phyloP scores from a whole-genome alignment of 2,329 filamentous ascomycete species.

The Talaromyces sp. region DNA sequence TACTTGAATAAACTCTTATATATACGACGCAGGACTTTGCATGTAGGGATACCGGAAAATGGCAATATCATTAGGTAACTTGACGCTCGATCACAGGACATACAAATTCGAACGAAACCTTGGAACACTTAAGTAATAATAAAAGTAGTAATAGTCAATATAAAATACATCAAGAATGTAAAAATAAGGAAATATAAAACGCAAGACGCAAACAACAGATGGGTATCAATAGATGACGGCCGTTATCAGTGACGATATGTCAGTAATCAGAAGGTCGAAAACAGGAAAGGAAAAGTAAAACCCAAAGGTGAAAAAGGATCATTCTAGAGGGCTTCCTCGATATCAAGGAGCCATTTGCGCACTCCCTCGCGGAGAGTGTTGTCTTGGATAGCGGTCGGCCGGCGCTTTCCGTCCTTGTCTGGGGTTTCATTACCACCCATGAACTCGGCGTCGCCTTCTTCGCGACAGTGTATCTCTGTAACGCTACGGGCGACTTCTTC shows the following conservation, averaged over 20 bases:
- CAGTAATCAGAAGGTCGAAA: not conserved
- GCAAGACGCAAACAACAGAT: constrained; percentile 10
- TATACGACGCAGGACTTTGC: not conserved
- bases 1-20: not conserved
- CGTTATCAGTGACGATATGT: constrained; percentile 11
- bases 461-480: constrained; percentile 48
- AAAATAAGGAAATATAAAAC: not conserved
- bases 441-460: constrained; percentile 37
- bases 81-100: not conserved
- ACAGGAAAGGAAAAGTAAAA: not conserved
- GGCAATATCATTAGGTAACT: not conserved
- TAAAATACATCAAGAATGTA: constrained; percentile 15
- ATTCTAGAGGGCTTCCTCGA: constrained; percentile 40
- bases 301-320: not conserved
- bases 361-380: constrained; percentile 58
- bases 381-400: constrained; percentile 37
- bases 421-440: constrained; percentile 26
- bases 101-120: not conserved
- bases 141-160: constrained; percentile 1
- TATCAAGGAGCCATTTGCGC: constrained; percentile 54
- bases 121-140: not conserved
- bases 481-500: constrained; percentile 58
- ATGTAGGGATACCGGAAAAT: not conserved
- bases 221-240: constrained; percentile 18
- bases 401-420: constrained; percentile 37